Base-by-base conservation (phyloP, 345 rosid genomes). In the Moricandia arvensis region DNA sequence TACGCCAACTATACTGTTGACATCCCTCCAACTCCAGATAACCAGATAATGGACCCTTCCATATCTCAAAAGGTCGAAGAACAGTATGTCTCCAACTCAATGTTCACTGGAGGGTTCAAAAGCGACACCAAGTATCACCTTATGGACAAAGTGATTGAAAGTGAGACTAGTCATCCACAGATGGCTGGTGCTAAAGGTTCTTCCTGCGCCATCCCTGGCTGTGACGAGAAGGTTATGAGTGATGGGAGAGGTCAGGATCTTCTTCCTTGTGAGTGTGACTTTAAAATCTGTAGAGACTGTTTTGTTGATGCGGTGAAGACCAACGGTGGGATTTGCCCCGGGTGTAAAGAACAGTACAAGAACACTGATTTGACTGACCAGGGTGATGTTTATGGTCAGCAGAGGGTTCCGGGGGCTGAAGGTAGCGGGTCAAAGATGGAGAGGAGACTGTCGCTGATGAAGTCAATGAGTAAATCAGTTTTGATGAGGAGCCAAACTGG, bases 101-200 rank as follows among this genome's bases (percentile, higher is more conserved):
- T 93, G 80, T 93, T 93, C 74, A 93, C 98, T 0, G 98, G 98
- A 7, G 98, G 98, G 7, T 93, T 89, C 67, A 93, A 90, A 75
- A 90, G 93, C 73, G 88, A 82, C 18, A 93, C 97, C 0, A 84
- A 92, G 30, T 94, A 97, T 71, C 97, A 91, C 80, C 86, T 93
- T 38, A 93, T 91, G 98, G 96, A 93, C 81, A 93, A 91, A 84
- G 98, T 93, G 73, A 90, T 82, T 17, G 98, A 93, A 26, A 91
- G 93, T 8, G 96, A 93, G 79, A 80, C 96, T 5, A 88, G 33
- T 71, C 98, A 93, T 80, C 98, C 98, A 1, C 98, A 93, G 57
- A 93, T 93, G 98, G 98, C 97, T 63, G 98, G 98, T 8, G 85
- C 89, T 7, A 93, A 90, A 79, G 98, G 96, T 6, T 91, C 98